phyloP scores from a whole-genome alignment of 2,329 filamentous ascomycete species.

The Metarhizium brunneum region DNA sequence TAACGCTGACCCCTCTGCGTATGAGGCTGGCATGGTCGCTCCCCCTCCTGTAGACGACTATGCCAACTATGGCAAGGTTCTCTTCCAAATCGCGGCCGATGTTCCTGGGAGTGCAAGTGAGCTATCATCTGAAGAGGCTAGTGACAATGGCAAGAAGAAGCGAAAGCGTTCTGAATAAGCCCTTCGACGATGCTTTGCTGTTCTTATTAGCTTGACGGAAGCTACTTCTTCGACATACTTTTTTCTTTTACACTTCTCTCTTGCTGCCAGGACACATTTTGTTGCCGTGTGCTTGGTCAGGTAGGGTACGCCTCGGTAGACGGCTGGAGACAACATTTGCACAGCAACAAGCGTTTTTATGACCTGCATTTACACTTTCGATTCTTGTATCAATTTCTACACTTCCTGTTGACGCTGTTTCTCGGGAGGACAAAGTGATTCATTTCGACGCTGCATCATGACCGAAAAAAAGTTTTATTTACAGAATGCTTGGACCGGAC shows the following conservation, averaged over 20 bases:
- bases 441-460: conserved; percentile 17
- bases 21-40: conserved; percentile 34
- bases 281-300: conserved; percentile 12
- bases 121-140: conserved; percentile 43
- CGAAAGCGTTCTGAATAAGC: conserved; percentile 67
- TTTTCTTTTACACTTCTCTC: conserved; percentile 1
- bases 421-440: conserved; percentile 13
- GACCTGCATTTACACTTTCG: conserved; percentile 29
- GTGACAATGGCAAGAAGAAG: conserved; percentile 43
- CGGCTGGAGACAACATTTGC: conserved; percentile 16
- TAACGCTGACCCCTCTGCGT: conserved; percentile 45
- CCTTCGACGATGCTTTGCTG: not conserved
- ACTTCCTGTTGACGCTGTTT: conserved; percentile 19
- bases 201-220: not conserved
- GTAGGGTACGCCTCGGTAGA: conserved; percentile 24
- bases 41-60: conserved; percentile 49
- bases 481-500: conserved; percentile 3
- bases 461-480: conserved; percentile 15
- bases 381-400: conserved; percentile 36
- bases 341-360: conserved; percentile 26
- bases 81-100: conserved; percentile 73
- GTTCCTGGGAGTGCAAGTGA: conserved; percentile 57
- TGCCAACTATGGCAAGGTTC: conserved; percentile 60
- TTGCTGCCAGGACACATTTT: not conserved
- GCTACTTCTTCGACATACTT: conserved; percentile 7